Evolutionary conservation across 768 basidiomycete species (phyloP), one percentile per base, ranked within the genome.

Genomic region (Neoboletus subvelutipes): DNA sequence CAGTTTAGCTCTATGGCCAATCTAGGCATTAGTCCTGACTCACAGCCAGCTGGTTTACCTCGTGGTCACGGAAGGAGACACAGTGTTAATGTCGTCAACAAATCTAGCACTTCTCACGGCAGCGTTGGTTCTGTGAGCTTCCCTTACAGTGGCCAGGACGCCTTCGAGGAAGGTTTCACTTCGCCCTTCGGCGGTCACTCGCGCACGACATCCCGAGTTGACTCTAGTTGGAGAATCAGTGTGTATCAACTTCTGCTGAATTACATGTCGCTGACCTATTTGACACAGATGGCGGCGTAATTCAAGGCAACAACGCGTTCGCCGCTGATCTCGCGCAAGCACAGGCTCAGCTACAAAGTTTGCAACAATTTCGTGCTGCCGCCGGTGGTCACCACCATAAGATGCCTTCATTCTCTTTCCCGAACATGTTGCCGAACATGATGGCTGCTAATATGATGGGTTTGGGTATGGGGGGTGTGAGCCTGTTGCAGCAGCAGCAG

Each of bases 361-460:
- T 99, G 52, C 94, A 96, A 67, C 94, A 97, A 65, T 99, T 98
- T 81, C 89, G 95, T 65, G 94, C 94, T 31, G 94, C 94, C 5
- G 88, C 92, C 20, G 92, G 92, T 45, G 94, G 93, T 11, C 94
- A 96, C 65, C 94, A 96, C 71, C 87, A 92, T 71, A 96, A 96
- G 79, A 94, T 97, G 92, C 84, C 91, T 10, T 98, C 95, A 4
- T 98, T 97, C 77, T 93, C 91, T 70, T 94, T 98, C 78, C 95
- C 95, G 6, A 97, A 97, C 71, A 97, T 97, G 93, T 78, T 97
- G 15, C 95, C 94, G 6, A 95, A 95, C 67, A 89, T 96, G 84
- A 91, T 94, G 89, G 94, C 93, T 3, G 94, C 93, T 18, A 97
- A 92, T 65, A 94, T 92, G 87, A 92, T 94, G 92, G 92, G 93